A percentile compares a stretch with the other conserved stretches of the same genome.
Conservation (phyloP, 2,329 filamentous ascomycete genomes). For the Eutypa lata region DNA sequence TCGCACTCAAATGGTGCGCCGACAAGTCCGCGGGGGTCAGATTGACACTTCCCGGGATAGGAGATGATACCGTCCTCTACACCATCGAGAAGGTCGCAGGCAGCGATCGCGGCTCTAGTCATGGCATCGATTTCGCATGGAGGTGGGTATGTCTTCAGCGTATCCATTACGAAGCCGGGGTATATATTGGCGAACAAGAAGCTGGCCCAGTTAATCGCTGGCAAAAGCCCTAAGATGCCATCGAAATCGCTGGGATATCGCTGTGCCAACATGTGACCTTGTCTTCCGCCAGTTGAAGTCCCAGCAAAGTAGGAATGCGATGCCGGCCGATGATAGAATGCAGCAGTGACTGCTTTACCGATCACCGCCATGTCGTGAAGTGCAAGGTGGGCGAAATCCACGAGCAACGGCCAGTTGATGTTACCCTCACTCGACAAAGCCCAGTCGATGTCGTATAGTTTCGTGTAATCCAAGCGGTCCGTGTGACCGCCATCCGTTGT, state of each 20-base stretch:
- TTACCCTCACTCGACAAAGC: conserved; percentile 19
- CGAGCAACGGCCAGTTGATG: conserved; percentile 15
- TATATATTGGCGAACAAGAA: conserved; percentile 32
- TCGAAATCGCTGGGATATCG: conserved; percentile 52
- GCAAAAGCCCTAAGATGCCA: conserved; percentile 43
- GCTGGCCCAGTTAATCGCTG: conserved; percentile 27
- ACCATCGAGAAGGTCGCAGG: conserved; percentile 49
- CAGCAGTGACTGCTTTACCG: conserved; percentile 44
- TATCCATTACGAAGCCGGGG: conserved; percentile 24
- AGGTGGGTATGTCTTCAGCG: conserved; percentile 22
- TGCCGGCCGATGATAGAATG: conserved; percentile 47
- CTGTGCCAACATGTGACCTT: conserved; percentile 50
- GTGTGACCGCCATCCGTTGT: conserved; percentile 22
- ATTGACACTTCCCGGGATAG: conserved; percentile 40
- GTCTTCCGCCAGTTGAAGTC: conserved; percentile 53
- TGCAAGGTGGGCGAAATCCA: conserved; percentile 21
- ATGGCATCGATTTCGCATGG: conserved; percentile 26
- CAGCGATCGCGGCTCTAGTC: conserved; percentile 36
- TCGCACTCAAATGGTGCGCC: conserved; percentile 30
- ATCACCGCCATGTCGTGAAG: conserved; percentile 45
- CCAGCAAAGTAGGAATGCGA: conserved; percentile 52
- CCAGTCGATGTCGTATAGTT: conserved; percentile 10
- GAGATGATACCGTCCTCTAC: conserved; percentile 45
- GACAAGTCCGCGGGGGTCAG: conserved; percentile 35
- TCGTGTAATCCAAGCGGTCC: background rate